Evolutionary conservation across 352 stramenopile genomes (phyloP), one percentile per base, ranked within the genome.

Genomic region (Elongisporangium anandrum): DNA sequence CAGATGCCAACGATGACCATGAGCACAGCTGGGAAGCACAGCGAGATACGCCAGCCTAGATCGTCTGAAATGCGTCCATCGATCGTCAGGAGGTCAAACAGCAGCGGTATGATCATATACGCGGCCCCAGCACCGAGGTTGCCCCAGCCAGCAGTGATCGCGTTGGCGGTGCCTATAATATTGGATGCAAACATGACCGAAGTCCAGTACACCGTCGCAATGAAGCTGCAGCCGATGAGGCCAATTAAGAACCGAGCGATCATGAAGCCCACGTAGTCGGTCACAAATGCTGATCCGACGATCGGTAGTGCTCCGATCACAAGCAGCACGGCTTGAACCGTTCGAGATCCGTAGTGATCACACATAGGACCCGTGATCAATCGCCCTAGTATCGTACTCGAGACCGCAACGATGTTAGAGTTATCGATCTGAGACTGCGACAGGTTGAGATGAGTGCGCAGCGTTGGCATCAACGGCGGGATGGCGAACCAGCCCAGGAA

Each of bases 401-500:
- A 66, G 10, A 96, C 86, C 41, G 85, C 75, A 22, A 82, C 73
- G 61, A 98, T 97, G 63, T 96, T 96, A 21, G 89, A 87, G 50
- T 89, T 97, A 41, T 61, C 63, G n/a, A 98, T 77, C 56, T 98
- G 69, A 61, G 95, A 64, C 39, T 88, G 88, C 21, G 67, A 90
- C n/a, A 98, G 69, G 0, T 66, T 68, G 9, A 98, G 72, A 55
- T 90, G 75, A 16, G 75, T 68, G 56, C 86, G 86, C 54, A 98
- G 93, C 38, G 92, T 87, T 8, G 80, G 73, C 21, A 98, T 75
- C 38, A 98, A 77, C 17, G 92, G 90, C 15, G 83, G 90, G 61
- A 97, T 96, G n/a, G 87, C 78, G 65, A 97, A 98, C 90, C 92
- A 98, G 47, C 93, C 88, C 55, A 97, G 89, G 79, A 98, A 98